Evolutionary conservation across 1,284 basidiomycete species (phyloP), one percentile per base, ranked within the genome.

Genomic region (Boletus mariae): DNA sequence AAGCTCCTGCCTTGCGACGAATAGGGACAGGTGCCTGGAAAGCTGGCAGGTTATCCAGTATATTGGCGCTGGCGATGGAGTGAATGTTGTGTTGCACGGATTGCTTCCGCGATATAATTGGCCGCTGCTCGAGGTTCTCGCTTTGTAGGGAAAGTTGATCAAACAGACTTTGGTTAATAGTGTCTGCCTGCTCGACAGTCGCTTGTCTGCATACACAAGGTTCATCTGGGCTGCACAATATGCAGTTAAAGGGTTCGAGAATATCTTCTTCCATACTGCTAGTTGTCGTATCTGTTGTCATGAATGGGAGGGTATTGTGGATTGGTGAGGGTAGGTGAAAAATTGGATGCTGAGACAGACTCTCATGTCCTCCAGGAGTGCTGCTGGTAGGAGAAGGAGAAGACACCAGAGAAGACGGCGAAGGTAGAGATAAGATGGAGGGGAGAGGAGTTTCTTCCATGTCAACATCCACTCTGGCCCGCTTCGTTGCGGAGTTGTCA

Each of bases 11-110:
- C 32, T 78, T 78, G 41, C 84, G 82, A 52, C 83, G 85, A 49
- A 91, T 80, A 20, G 88, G 88, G 40, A 92, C 82, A 8, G 90
- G 77, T 2, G 88, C 82, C 62, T 91, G 85, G 64, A 87, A 90
- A 17, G 83, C 79, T 40, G 88, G 88, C 2, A 88, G 76, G 61
- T 88, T 85, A 57, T 91, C 86, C 32, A 90, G 75, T 57, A 89
- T 86, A 41, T 83, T 90, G 20, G 61, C 53, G 4, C 59, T 55
- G 31, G 57, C 34, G 45, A 59, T 51, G 41, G 63, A 56, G 34
- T 60, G 52, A 44, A 55, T 34, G n/a, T 44, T 28, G 12, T 51
- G 42, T 20, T 54, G 59, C 38, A 58, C 15, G 23, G 67, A 41
- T 38, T 61, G 60, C 13, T 57, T 52, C 38, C 59, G 31, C 31